These are phyloP conservation scores for Aquilaria yunnanensis DNA, from an alignment of 345 rosid genomes.

Conservation along the genomic window DNA sequence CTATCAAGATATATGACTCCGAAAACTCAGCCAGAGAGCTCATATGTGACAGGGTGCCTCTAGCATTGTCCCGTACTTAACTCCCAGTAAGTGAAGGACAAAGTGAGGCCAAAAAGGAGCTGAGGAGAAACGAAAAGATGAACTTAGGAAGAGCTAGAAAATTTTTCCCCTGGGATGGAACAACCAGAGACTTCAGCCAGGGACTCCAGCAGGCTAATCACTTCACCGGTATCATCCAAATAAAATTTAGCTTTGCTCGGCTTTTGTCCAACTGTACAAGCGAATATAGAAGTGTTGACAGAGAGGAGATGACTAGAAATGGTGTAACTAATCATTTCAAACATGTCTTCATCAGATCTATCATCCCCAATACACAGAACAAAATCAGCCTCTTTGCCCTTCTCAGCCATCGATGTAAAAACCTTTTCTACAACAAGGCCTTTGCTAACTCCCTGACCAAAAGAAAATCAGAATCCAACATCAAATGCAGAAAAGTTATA, in stretches of 20 bases:
- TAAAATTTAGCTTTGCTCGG: slow-evolving; percentile 58
- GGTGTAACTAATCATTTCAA: slow-evolving; percentile 37
- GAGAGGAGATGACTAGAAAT: slow-evolving; percentile 10
- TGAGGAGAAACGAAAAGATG: too few species aligned
- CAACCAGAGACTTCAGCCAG: too few species aligned
- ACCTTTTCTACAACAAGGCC: slow-evolving; percentile 47
- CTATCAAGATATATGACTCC: too few species aligned
- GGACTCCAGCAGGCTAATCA: slow-evolving; percentile 6
- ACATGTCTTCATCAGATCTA: slow-evolving; percentile 62
- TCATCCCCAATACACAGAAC: slow-evolving; percentile 62
- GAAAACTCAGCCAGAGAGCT: too few species aligned
- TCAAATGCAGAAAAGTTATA: not conserved
- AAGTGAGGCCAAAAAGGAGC: too few species aligned
- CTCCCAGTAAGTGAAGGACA: too few species aligned
- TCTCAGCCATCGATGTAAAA: slow-evolving; percentile 33
- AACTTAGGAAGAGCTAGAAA: too few species aligned
- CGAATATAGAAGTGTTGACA: slow-evolving; percentile 1
- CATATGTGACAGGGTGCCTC: too few species aligned
- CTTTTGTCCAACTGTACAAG: slow-evolving; percentile 52
- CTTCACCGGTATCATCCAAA: slow-evolving; percentile 41
- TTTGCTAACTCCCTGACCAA: slow-evolving; percentile 45
- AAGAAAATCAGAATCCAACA: not conserved
- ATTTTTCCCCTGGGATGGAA: too few species aligned
- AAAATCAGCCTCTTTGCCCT: slow-evolving; percentile 41
- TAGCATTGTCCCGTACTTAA: too few species aligned